Percentiles rank a stretch among this genome's conserved stretches.
Conservation (phyloP, 129 eudicot genomes). For the Centrapalus pauciflorus region DNA sequence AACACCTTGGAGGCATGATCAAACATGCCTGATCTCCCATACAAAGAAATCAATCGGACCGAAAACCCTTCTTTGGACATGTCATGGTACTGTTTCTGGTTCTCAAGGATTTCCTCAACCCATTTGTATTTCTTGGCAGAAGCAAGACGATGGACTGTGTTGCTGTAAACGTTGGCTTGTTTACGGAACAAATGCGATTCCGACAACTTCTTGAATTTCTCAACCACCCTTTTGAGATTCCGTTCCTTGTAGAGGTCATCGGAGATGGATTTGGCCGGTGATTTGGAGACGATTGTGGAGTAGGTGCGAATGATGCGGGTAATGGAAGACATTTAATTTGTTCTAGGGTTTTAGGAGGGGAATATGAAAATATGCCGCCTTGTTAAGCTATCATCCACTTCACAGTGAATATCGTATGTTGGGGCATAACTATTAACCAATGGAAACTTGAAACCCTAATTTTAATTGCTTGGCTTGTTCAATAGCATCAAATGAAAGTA, state of each 20-base stretch:
- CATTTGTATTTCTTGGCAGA: conserved; percentile 30
- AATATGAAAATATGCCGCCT: conserved; percentile 2
- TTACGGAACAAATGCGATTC: conserved; percentile 33
- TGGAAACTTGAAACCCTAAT: conserved; percentile 15
- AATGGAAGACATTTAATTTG: conserved; percentile 47
- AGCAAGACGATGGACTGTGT: conserved; percentile 46
- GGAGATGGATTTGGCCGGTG: conserved; percentile 23
- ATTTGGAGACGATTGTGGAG: conserved; percentile 24
- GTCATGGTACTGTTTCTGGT: conserved; percentile 41
- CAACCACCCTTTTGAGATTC: conserved; percentile 29
- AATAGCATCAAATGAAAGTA: too few species aligned
- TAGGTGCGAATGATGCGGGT: conserved; percentile 39
- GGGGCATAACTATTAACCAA: not conserved
- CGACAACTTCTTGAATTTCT: conserved; percentile 33
- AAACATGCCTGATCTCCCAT: conserved; percentile 50
- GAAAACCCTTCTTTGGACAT: conserved; percentile 47
- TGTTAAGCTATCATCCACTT: conserved; percentile 10
- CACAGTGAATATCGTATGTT: not conserved
- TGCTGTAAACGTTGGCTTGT: conserved; percentile 19
- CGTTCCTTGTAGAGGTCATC: conserved; percentile 42
- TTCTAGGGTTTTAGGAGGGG: conserved; percentile 1
- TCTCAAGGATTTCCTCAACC: conserved; percentile 47
- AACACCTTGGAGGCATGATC: conserved; percentile 59
- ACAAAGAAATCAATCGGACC: conserved; percentile 36
- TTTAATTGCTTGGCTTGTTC: not conserved